Percentiles rank a stretch among this genome's conserved stretches.
phyloP scores from a whole-genome alignment of 371 early-diverging fungal species.

The Rhizopus stolonifer region DNA sequence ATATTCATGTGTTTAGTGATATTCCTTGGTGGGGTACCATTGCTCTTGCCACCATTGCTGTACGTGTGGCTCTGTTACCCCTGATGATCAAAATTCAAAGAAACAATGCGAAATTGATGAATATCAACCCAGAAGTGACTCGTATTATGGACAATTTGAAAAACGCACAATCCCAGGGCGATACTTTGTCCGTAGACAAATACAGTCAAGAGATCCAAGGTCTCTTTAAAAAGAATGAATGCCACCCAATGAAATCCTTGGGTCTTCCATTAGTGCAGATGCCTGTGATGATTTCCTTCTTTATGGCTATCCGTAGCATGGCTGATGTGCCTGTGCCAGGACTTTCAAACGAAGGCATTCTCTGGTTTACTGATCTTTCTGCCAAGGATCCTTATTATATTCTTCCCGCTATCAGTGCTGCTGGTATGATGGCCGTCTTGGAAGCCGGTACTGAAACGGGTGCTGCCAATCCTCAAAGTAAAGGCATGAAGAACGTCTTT shows the following conservation, averaged over 20 bases:
- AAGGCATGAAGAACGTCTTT: conserved; percentile 69
- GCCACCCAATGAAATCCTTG: conserved; percentile 66
- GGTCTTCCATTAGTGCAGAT: conserved; percentile 70
- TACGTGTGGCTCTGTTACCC: conserved; percentile 77
- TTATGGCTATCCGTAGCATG: conserved; percentile 83
- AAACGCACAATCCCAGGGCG: conserved; percentile 55
- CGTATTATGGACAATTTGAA: conserved; percentile 68
- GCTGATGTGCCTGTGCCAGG: conserved; percentile 83
- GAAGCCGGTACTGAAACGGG: conserved; percentile 70
- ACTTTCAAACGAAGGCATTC: conserved; percentile 71
- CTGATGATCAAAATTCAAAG: conserved; percentile 76
- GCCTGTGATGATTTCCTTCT: conserved; percentile 90
- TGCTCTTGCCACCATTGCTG: conserved; percentile 63
- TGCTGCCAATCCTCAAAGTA: conserved; percentile 44
- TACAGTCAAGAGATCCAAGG: conserved; percentile 56
- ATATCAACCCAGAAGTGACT: conserved; percentile 75
- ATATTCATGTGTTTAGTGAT: conserved; percentile 76
- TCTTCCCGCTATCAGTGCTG: conserved; percentile 75
- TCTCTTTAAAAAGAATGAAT: conserved; percentile 65
- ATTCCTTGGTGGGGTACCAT: conserved; percentile 96
- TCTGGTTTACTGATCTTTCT: conserved; percentile 86
- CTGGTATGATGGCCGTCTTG: conserved; percentile 73
- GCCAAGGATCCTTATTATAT: conserved; percentile 80
- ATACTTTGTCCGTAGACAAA: conserved; percentile 55
- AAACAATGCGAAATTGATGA: conserved; percentile 68